Evolutionary conservation across 2,329 filamentous ascomycete genomes (phyloP), one percentile per base, ranked within the genome.

Genomic region (Clonostachys chloroleuca): DNA sequence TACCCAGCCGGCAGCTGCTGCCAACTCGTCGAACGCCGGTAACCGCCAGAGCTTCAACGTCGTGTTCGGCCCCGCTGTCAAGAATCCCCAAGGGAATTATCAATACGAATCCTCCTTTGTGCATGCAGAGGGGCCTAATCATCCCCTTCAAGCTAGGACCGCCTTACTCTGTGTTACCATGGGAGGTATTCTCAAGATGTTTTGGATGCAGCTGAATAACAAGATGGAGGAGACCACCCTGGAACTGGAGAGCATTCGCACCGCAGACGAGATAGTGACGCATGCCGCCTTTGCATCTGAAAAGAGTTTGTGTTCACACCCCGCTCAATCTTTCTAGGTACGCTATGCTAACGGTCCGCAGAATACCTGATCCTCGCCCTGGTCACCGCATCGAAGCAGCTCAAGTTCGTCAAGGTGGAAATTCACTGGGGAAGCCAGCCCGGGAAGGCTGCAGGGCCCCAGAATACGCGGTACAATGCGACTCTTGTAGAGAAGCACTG

Each of bases 241-340:
- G n/a, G 87, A 92, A 52, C 67, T 95, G 35, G 87, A 92, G 59
- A 84, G 83, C 51, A 76, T 89, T 48, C 77, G 82, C 30, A 83
- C 83, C 34, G 83, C 86, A 1, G 83, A 90, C 52, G 86, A 90
- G 53, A 64, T 89, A n/a, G 77, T 92, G 44, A 90, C 89, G 1
- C 90, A 95, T 67, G 89, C 89, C 12, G 80, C 88, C 37, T 73
- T 91, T 51, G 80, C 85, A 49, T 81, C 87, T 4, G 88, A 92
- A 47, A 89, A 84, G 65, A 83, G 87, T 89, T 66, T 59, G 72
- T 57, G 72, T 57, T 34, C 3, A 13, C 34, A 13, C 5, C 7
- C 33, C 16, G 6, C 12, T 8, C 10, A 5, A 13, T 8, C 4
- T 9, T 20, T 17, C 14, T 34, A 45, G 33, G 46, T 49, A 17